Conservation (phyloP, 2,329 filamentous ascomycete genomes). For the Hypoxylon sp. region DNA sequence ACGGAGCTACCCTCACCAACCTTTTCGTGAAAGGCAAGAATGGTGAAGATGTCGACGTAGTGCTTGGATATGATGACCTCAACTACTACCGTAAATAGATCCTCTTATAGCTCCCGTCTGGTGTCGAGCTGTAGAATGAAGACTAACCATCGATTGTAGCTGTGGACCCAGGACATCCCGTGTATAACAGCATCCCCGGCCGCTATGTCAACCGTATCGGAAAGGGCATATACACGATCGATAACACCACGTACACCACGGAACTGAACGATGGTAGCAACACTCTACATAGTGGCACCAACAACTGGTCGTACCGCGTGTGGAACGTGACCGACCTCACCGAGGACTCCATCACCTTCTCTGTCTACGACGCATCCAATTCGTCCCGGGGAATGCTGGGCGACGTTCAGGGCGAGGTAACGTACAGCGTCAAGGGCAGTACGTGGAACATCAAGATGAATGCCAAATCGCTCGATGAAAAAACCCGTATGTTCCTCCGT, state of each 20-base stretch:
- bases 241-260: conserved; percentile 64
- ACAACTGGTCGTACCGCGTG: conserved; percentile 72
- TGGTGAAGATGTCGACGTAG: conserved; percentile 70
- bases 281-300: conserved; percentile 68
- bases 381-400: conserved; percentile 72
- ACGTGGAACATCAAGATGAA: conserved; percentile 71
- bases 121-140: neutral
- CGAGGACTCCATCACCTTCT: conserved; percentile 71
- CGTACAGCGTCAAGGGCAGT: conserved; percentile 69
- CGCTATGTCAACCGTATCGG: conserved; percentile 75
- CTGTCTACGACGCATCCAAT: conserved; percentile 69
- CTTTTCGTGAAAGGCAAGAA: conserved; percentile 72
- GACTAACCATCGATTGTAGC: conserved; percentile 47
- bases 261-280: conserved; percentile 66
- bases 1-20: conserved; percentile 71
- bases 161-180: conserved; percentile 64
- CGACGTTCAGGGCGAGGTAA: conserved; percentile 69
- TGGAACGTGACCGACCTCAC: conserved; percentile 70
- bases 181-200: conserved; percentile 71
- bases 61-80: conserved; percentile 72
- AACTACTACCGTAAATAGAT: conserved; percentile 62
- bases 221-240: conserved; percentile 66
- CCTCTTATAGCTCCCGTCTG: neutral
- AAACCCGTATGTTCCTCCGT: conserved; percentile 53
- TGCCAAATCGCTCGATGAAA: conserved; percentile 63